Conservation (phyloP, 2,329 filamentous ascomycete species). For the Fusarium euwallaceae region DNA sequence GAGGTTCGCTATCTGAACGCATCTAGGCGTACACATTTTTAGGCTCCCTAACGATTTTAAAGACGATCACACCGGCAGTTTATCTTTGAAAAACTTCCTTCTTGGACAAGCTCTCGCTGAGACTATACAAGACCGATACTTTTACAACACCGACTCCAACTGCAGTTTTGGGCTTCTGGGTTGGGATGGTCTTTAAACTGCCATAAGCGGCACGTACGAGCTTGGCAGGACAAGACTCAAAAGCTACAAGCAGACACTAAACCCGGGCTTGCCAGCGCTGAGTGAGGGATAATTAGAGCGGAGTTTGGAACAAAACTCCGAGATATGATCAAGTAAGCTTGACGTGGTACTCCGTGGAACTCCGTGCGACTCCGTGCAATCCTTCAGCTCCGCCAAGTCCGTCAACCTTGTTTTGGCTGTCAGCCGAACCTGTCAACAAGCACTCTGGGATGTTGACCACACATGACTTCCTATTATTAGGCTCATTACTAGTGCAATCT, state of each 20-base stretch:
- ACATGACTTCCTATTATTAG: not conserved
- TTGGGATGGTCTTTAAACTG: slow-evolving; percentile 5
- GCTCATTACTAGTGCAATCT: not conserved
- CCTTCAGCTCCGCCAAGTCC: not conserved
- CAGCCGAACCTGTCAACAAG: not conserved
- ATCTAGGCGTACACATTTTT: slow-evolving; percentile 16
- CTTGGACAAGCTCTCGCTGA: not conserved
- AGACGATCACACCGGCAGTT: not conserved
- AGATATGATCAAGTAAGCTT: not conserved
- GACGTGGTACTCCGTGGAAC: not conserved
- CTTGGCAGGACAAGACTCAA: not conserved
- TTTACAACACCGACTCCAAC: not conserved
- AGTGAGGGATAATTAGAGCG: not conserved
- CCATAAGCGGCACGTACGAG: not conserved
- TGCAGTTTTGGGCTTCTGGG: slow-evolving; percentile 14
- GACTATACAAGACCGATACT: not conserved
- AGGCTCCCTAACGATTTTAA: not conserved
- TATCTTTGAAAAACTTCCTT: too few relatives aligned
- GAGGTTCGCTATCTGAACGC: not conserved
- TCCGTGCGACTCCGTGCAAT: not conserved
- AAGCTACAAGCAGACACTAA: not conserved
- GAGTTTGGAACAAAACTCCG: not conserved
- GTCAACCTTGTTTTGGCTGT: not conserved
- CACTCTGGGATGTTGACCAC: not conserved
- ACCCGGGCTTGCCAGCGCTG: not conserved